A percentile compares a stretch with the other conserved stretches of the same genome.
These are phyloP conservation scores for Epichloe uncinata DNA, from an alignment of 2,329 filamentous ascomycete species.

Conservation along the genomic window DNA sequence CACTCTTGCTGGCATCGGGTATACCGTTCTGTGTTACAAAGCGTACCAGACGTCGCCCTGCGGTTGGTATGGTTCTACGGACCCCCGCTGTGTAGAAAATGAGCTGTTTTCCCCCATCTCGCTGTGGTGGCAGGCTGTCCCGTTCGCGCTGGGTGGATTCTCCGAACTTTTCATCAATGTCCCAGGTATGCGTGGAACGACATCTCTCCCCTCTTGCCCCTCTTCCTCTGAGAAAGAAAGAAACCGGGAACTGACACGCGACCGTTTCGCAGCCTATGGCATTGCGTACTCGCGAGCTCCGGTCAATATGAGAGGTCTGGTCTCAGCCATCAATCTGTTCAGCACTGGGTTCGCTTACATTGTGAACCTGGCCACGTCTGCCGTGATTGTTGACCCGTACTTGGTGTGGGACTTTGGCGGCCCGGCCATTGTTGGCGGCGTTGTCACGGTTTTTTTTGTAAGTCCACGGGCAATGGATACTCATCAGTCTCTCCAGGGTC, in stretches of 20 bases:
- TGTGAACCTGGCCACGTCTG: conserved; percentile 30
- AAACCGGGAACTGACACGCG: neutral
- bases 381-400: conserved; percentile 33
- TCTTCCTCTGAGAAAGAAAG: neutral
- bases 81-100: too few species aligned
- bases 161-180: too few species aligned
- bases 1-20: too few species aligned
- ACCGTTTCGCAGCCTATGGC: conserved; percentile 24
- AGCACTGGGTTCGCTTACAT: conserved; percentile 31
- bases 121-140: too few species aligned
- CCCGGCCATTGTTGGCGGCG: conserved; percentile 29
- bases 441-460: conserved; percentile 32
- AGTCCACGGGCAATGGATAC: neutral
- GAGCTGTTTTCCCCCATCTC: too few species aligned
- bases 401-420: conserved; percentile 37
- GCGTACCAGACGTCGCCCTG: too few species aligned
- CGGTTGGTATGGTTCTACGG: too few species aligned
- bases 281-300: conserved; percentile 38
- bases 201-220: neutral
- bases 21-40: too few species aligned
- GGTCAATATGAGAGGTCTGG: conserved; percentile 36
- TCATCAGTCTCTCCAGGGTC: neutral
- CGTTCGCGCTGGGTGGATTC: too few species aligned
- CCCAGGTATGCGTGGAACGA: neutral
- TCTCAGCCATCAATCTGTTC: conserved; percentile 36